Evolutionary conservation across 495 filamentous ascomycete genomes (phyloP), one percentile per base, ranked within the genome.

Genomic region (Xylaria venustula): DNA sequence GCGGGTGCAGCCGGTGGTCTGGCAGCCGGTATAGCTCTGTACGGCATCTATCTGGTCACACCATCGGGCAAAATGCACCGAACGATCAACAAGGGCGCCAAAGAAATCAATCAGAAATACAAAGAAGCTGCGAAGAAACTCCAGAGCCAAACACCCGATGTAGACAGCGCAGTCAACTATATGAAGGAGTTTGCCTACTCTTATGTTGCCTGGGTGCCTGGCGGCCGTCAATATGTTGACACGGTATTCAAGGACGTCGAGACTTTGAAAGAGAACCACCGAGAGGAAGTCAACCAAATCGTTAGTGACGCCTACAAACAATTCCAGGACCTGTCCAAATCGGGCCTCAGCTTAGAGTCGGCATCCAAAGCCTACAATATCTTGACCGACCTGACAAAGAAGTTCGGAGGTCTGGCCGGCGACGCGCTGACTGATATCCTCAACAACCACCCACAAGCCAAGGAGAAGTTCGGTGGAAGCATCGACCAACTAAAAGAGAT

Each of bases 201-300:
- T 14, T 90, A 90, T 61, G 83, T 84, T 2, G 74, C 68, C n/a
- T 86, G 85, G 74, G 80, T 90, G 32, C 88, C 88, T 3, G 88
- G 87, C n/a, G 87, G 79, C 3, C 77, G 79, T 11, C 69, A 73
- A 17, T 86, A 85, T 63, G 77, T 88, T 50, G 85, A 89, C 65
- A 71, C 72, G 2, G 80, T 77, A 2, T 90, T 90, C 67, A 73
- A 85, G 32, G 86, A 89, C 59, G 69, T 90, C 14, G 87, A 88
- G 26, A 75, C 75, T 15, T 75, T 90, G 30, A 76, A 80, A 22
- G 67, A 81, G 46, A 81, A 83, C 30, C 85, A 89, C 67, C 75
- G 77, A 6, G 76, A 84, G 0, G 87, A 90, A 64, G 85, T 88
- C 22, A 83, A 89, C 63, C 65, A 81, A 54, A 78, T 90, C 34